Percentiles rank a stretch among this genome's conserved stretches.
Conservation (phyloP, 805 yeast genomes). For the Hanseniaspora valbyensis region DNA sequence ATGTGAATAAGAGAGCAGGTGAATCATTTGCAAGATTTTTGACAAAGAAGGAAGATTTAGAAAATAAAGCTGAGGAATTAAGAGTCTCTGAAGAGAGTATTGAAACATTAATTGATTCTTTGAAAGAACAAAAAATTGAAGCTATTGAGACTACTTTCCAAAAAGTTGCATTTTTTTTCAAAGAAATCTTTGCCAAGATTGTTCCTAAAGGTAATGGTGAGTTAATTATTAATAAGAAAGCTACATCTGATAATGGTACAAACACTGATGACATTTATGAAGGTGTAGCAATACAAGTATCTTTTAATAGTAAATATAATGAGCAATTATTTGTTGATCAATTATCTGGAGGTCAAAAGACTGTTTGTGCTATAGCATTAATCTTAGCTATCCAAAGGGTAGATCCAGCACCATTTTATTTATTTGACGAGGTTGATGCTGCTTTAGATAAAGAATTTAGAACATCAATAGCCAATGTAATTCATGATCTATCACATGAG, state of each 20-base stretch:
- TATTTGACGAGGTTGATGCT: conserved; percentile 95
- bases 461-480: conserved; percentile 69
- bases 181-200: conserved; percentile 61
- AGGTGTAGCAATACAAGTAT: conserved; percentile 79
- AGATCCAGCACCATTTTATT: conserved; percentile 94
- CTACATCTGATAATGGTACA: conserved; percentile 20
- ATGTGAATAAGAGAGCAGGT: conserved; percentile 79
- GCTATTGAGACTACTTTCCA: conserved; percentile 72
- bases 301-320: conserved; percentile 74
- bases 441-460: conserved; percentile 88
- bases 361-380: conserved; percentile 89
- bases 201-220: conserved; percentile 78
- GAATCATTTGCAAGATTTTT: conserved; percentile 71
- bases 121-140: conserved; percentile 67
- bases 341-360: conserved; percentile 92
- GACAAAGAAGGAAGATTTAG: conserved; percentile 57
- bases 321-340: conserved; percentile 85
- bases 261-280: conserved; percentile 36
- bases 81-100: conserved; percentile 62
- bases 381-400: conserved; percentile 88
- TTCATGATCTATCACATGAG: conserved; percentile 45
- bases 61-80: conserved; percentile 54
- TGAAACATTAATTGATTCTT: conserved; percentile 52
- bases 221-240: conserved; percentile 49
- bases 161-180: conserved; percentile 62